A percentile compares a stretch with the other conserved stretches of the same genome.
phyloP scores from a whole-genome alignment of 192 early-diverging fungal species.

The Coemansia sp. region DNA sequence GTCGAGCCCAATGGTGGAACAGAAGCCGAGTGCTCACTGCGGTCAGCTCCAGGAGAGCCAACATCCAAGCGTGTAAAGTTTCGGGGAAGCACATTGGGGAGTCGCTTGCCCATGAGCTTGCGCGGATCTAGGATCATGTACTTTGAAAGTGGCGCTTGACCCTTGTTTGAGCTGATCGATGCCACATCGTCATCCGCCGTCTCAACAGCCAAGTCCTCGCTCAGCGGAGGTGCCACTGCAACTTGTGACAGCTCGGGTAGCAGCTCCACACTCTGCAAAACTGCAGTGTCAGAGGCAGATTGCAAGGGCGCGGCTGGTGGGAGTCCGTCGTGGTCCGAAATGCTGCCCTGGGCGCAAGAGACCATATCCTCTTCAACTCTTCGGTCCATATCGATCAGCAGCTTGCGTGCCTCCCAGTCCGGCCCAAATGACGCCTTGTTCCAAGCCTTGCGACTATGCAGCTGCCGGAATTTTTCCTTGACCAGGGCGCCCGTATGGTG shows the following conservation, averaged over 20 bases:
- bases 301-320: not conserved
- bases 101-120: conserved; percentile 53
- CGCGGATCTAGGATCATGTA: conserved; percentile 54
- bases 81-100: conserved; percentile 32
- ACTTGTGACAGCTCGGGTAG: not conserved
- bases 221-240: not conserved
- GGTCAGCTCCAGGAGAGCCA: not conserved
- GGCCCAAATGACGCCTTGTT: conserved; percentile 50
- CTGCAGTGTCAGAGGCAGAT: not conserved
- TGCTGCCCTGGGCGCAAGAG: conserved; percentile 9
- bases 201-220: not conserved
- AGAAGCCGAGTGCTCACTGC: conserved; percentile 8
- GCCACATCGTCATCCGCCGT: conserved; percentile 13
- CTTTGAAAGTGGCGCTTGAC: conserved; percentile 41
- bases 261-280: not conserved
- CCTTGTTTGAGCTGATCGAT: conserved; percentile 18
- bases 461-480: conserved; percentile 53
- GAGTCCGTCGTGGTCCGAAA: not conserved
- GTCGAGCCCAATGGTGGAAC: conserved; percentile 6
- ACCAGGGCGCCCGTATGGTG: conserved; percentile 55
- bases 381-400: conserved; percentile 49
- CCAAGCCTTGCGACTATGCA: conserved; percentile 54
- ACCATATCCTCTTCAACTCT: conserved; percentile 38
- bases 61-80: conserved; percentile 2
- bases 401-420: conserved; percentile 43